A percentile compares a stretch with the other conserved stretches of the same genome.
These are phyloP conservation scores for Globisporangium cylindrosporum DNA, from an alignment of 352 stramenopile genomes.

Conservation along the genomic window DNA sequence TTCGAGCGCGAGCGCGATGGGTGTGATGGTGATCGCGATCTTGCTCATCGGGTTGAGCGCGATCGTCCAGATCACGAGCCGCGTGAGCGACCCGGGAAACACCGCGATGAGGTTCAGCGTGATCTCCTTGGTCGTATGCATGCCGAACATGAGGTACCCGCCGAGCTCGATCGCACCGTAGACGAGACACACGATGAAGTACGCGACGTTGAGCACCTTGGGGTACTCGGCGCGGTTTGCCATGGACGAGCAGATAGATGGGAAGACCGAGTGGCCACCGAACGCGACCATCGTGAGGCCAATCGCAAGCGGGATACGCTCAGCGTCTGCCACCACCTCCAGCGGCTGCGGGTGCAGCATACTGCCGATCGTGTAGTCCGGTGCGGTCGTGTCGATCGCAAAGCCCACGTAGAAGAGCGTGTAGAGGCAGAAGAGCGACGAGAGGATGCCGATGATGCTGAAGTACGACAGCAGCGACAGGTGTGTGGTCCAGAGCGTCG, in stretches of 20 bases:
- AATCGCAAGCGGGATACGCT: slow-evolving; percentile 76
- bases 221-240: slow-evolving; percentile 58
- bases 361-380: slow-evolving; percentile 46
- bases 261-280: slow-evolving; percentile 84
- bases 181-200: slow-evolving; percentile 64
- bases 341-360: slow-evolving; percentile 57
- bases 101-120: slow-evolving; percentile 77
- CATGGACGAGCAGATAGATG: slow-evolving; percentile 88
- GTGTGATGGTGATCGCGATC: slow-evolving; percentile 83
- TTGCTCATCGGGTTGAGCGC: slow-evolving; percentile 88
- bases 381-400: slow-evolving; percentile 38
- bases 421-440: slow-evolving; percentile 77
- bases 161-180: slow-evolving; percentile 74
- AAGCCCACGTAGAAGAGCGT: slow-evolving; percentile 76
- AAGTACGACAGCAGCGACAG: slow-evolving; percentile 84
- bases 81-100: slow-evolving; percentile 57
- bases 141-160: slow-evolving; percentile 85
- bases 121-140: slow-evolving; percentile 81
- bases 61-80: slow-evolving; percentile 77
- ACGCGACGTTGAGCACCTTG: slow-evolving; percentile 66
- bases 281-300: slow-evolving; percentile 87
- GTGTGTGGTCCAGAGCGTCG: slow-evolving; percentile 77
- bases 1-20: slow-evolving; percentile 70
- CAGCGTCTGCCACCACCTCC: slow-evolving; percentile 56
- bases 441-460: slow-evolving; percentile 82